phyloP scores from a whole-genome alignment of 2,329 filamentous ascomycete species.

The Hymenotorrendiella dingleyae region DNA sequence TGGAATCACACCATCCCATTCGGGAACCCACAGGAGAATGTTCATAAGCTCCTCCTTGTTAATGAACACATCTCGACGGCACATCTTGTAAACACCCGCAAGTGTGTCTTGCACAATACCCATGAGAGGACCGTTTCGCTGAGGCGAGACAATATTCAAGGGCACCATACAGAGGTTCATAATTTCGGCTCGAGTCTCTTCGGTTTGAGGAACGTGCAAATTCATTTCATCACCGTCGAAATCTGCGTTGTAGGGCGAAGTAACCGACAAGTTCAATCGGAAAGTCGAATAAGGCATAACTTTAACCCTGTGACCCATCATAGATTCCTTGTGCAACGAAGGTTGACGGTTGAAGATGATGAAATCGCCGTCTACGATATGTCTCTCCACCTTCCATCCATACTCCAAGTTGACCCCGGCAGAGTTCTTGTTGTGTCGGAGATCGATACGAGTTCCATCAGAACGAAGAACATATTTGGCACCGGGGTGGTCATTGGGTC shows the following conservation, averaged over 20 bases:
- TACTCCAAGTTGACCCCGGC: conserved; percentile 79
- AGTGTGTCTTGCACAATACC: conserved; percentile 98
- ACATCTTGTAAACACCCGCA: conserved; percentile 95
- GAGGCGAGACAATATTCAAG: conserved; percentile 94
- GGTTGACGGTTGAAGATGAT: conserved; percentile 99
- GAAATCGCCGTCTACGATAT: conserved; percentile 91
- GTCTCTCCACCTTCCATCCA: conserved; percentile 97
- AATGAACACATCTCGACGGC: conserved; percentile 84
- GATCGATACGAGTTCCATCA: conserved; percentile 88
- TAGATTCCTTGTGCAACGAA: conserved; percentile 98
- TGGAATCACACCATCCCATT: conserved; percentile 94
- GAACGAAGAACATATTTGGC: conserved; percentile 94
- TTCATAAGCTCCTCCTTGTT: conserved; percentile 93
- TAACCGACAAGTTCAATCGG: conserved; percentile 93
- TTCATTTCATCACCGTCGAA: conserved; percentile 99
- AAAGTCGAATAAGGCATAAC: conserved; percentile 99
- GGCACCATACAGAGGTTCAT: conserved; percentile 96
- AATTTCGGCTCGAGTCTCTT: conserved; percentile 93
- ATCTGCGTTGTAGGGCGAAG: conserved; percentile 98
- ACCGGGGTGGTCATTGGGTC: conserved; percentile 90
- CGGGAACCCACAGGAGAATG: conserved; percentile 92
- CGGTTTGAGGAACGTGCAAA: conserved; percentile 94
- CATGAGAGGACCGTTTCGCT: conserved; percentile 96
- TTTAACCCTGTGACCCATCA: conserved; percentile 97
- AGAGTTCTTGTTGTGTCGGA: conserved; percentile 86